Base-by-base conservation (phyloP, 208 protist genomes). In the Trypanosoma lewisi region DNA sequence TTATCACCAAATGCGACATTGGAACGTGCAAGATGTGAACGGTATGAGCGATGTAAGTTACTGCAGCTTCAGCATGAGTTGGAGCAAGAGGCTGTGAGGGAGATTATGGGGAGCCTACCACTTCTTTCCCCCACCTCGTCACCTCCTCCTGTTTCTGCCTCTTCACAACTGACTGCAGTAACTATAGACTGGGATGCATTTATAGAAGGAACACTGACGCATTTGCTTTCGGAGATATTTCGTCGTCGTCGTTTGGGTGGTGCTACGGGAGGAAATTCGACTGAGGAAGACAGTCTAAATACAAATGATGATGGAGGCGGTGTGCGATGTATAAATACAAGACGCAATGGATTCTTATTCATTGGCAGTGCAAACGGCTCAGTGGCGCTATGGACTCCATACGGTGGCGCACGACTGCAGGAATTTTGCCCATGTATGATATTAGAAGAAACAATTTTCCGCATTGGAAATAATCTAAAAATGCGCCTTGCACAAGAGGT, bases 361-460 rank as follows among this genome's bases (percentile, higher is more conserved):
- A 63, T 89, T 31, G 85, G 85, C 30, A 65, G 74, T 53, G 82
- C 72, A 11, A 78, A 93, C 58, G 85, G 85, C 36, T 70, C 80
- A 8, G 69, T 93, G 27, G 73, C 80, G 11, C 63, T 93, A 17
- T 93, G 85, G 85, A 79, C 82, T 31, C 80, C 80, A 34, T 89
- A 84, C 63, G 80, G 59, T 30, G 75, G 80, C 36, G 85, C 82
- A 17, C 77, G 82, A 2, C 33, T 93, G 5, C 82, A 84, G 57
- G 75, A 80, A 42, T 58, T 93, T n/a, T 89, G 75, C 54, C 69
- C 82, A 27, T 74, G 68, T 67, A 70, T 70, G 19, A 58, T 73
- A n/a, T 54, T 89, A 30, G 53, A 73, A 7, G 54, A 47, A 19
- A 80, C 75, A 41, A 72, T 93, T 54, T 41, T 47, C 33, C 64